Conservation (phyloP, 495 filamentous ascomycete genomes). For the Penicillium crystallinum region DNA sequence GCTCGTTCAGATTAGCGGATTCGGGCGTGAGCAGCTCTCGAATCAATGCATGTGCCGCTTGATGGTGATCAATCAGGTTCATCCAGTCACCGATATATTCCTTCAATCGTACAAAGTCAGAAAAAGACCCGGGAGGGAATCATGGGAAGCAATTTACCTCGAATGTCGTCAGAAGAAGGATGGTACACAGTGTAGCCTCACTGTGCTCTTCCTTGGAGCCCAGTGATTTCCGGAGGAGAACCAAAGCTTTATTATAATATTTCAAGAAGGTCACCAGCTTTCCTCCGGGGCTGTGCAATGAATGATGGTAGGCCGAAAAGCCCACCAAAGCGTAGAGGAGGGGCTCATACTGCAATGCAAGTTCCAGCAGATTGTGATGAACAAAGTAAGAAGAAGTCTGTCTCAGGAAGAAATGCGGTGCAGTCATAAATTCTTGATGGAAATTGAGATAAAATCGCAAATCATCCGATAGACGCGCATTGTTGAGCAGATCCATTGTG, state of each 20-base stretch:
- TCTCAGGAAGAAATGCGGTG: constrained; percentile 77
- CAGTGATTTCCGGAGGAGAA: constrained; percentile 65
- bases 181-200: constrained; percentile 76
- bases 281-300: constrained; percentile 60
- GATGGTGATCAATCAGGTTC: constrained; percentile 87
- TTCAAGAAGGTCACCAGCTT: constrained; percentile 76
- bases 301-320: constrained; percentile 84
- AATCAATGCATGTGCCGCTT: constrained; percentile 78
- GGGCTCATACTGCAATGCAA: constrained; percentile 73
- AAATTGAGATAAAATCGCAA: constrained; percentile 75
- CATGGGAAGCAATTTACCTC: constrained; percentile 58
- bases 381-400: constrained; percentile 65
- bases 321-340: constrained; percentile 86
- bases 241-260: constrained; percentile 86
- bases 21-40: constrained; percentile 72
- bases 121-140: neutral
- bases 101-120: constrained; percentile 36
- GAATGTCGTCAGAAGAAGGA: constrained; percentile 86
- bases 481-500: constrained; percentile 25
- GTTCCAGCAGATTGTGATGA: constrained; percentile 59
- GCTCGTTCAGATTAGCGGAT: constrained; percentile 62
- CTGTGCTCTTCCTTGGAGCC: constrained; percentile 62
- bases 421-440: constrained; percentile 65
- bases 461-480: constrained; percentile 55
- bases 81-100: constrained; percentile 94